phyloP scores from a whole-genome alignment of 805 yeast species.

The Metschnikowia hibisci region DNA sequence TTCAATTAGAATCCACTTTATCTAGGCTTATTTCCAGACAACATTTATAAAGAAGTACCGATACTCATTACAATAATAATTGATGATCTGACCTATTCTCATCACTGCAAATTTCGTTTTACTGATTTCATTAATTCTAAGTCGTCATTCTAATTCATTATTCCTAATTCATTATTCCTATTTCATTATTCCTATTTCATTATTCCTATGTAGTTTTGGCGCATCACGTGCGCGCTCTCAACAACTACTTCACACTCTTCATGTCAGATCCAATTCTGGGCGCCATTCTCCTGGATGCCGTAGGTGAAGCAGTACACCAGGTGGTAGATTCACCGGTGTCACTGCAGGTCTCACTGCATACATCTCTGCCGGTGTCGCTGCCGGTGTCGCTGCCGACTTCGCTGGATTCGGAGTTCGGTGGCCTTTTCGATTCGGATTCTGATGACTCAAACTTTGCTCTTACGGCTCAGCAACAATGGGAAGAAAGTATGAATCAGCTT shows the following conservation, averaged over 20 bases:
- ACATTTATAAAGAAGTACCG: too few species aligned
- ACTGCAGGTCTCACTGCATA: neutral
- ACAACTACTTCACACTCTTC: neutral
- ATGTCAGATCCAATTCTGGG: conserved; percentile 5
- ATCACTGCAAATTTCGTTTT: too few species aligned
- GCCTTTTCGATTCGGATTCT: conserved; percentile 7
- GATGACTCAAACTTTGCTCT: conserved; percentile 22
- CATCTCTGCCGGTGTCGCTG: too few species aligned
- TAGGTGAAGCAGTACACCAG: conserved; percentile 1
- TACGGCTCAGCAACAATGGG: conserved; percentile 70
- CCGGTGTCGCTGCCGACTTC: neutral
- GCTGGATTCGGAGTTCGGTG: neutral
- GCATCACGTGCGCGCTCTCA: neutral
- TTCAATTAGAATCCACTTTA: too few species aligned
- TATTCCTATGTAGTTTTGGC: too few species aligned
- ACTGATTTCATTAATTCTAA: too few species aligned
- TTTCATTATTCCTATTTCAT: too few species aligned
- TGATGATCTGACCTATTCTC: too few species aligned
- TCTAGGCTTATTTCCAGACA: too few species aligned
- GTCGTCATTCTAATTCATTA: too few species aligned
- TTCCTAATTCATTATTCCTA: too few species aligned
- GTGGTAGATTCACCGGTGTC: neutral
- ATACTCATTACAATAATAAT: too few species aligned
- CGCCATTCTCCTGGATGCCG: conserved; percentile 1
- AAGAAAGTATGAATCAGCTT: conserved; percentile 59